phyloP scores from a whole-genome alignment of 441 rosid species.

The Populus trichocarpa region DNA sequence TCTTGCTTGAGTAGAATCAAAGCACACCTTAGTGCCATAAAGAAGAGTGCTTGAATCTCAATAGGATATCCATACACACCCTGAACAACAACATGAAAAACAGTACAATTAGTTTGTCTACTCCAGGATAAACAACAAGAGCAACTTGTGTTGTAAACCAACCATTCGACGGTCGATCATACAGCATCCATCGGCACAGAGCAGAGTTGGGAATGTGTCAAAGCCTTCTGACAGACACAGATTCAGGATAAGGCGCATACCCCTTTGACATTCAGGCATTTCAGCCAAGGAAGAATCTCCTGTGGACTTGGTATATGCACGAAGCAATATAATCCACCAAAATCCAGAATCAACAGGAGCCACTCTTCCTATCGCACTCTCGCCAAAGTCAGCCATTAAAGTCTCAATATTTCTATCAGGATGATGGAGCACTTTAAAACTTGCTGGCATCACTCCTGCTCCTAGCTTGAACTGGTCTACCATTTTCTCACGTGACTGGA shows the following conservation, averaged over 20 bases:
- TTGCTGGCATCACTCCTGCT: conserved; percentile 88
- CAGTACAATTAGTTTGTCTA: not conserved
- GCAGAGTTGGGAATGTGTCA: conserved; percentile 79
- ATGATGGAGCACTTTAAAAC: conserved; percentile 75
- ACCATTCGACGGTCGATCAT: conserved; percentile 93
- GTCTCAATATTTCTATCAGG: conserved; percentile 69
- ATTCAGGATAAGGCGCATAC: conserved; percentile 70
- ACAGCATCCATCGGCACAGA: conserved; percentile 85
- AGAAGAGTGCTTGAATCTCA: conserved; percentile 81
- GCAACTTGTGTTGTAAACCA: conserved; percentile 19
- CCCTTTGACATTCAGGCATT: conserved; percentile 75
- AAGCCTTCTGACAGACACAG: conserved; percentile 77
- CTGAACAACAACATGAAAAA: conserved; percentile 23
- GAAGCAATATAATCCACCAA: conserved; percentile 90
- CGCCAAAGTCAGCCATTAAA: conserved; percentile 76
- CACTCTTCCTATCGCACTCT: conserved; percentile 85
- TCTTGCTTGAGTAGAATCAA: conserved; percentile 64
- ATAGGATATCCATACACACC: conserved; percentile 87
- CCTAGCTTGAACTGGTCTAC: conserved; percentile 80
- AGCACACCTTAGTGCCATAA: conserved; percentile 78
- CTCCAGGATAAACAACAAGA: not conserved
- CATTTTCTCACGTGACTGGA: conserved; percentile 82
- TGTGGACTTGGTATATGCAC: conserved; percentile 83
- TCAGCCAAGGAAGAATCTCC: conserved; percentile 72
- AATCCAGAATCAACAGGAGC: conserved; percentile 90